Base-by-base conservation (phyloP, 2,329 filamentous ascomycete species). In the Esteya vermicola region DNA sequence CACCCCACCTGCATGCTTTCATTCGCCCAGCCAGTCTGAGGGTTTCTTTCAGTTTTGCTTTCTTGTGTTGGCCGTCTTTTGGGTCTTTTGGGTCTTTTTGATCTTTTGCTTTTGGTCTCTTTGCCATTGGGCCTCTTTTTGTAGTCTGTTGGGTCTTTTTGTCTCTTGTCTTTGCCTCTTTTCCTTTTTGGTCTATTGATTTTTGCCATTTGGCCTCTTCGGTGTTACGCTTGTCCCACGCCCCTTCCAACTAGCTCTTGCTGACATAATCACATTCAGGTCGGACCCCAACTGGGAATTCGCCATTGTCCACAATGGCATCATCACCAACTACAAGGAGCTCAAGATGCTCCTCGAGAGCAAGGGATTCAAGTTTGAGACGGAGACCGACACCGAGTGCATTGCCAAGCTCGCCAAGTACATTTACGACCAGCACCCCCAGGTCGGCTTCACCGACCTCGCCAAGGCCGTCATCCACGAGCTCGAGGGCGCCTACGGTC, bases 271-370 rank as follows among this genome's bases (percentile, higher is more conserved):
- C 13, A n/a, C 3, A 2, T 20, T 16, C 50, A 93, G 88, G 64
- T 96, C 89, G 50, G 91, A 98, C 62, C 77, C 81, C 53, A 84
- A 68, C 55, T 98, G 89, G 86, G 83, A 98, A 67, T 98, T 98
- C 63, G 75, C 85, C 50, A 80, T 98, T 54, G 91, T 96, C 46
- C 91, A 98, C 81, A 98, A 98, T 67, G 91, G 91, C 58, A 98
- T 98, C 73, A 98, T 98, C 66, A 98, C 91, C 70, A 98, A 98
- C 76, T 98, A 98, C 78, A 98, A 98, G 75, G 91, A 98, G 68
- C 70, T 98, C 55, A 94, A 89, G 78, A 85, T 82, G 47, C 78
- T 98, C 48, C 75, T 98, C 52, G 75, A 81, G 66, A 74, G 73
- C 71, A 98, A 96, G 75, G 91, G 91, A 58, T 93, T 94, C 78